Evolutionary conservation across 371 early-diverging fungal species (phyloP).

Genomic region (Enteropsectra breve): DNA sequence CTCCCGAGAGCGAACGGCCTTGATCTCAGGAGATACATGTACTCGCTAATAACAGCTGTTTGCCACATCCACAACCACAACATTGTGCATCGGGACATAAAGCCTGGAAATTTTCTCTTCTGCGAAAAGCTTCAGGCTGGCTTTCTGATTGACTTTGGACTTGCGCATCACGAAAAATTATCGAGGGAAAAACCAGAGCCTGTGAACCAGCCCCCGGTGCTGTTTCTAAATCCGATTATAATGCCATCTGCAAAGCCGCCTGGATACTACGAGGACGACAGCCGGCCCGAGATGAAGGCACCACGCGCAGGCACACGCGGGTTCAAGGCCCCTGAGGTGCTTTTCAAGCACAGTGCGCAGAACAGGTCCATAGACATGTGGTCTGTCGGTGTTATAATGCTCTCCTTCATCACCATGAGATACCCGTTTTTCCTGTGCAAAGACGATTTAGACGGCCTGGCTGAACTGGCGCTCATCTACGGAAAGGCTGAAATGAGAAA

Average conservation of each 20-base stretch:
- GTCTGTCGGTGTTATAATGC: constrained; percentile 81
- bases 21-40: constrained; percentile 73
- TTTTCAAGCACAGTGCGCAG: constrained; percentile 72
- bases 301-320: constrained; percentile 93
- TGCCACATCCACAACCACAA: constrained; percentile 50
- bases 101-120: constrained; percentile 89
- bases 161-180: constrained; percentile 68
- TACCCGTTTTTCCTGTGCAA: constrained; percentile 82
- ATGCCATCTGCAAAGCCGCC: constrained; percentile 42
- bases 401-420: constrained; percentile 68
- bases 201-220: constrained; percentile 60
- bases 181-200: constrained; percentile 11
- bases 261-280: constrained; percentile 59
- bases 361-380: constrained; percentile 79
- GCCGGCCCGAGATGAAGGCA: constrained; percentile 67
- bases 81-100: constrained; percentile 80
- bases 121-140: constrained; percentile 65
- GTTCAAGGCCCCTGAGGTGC: constrained; percentile 87
- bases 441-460: constrained; percentile 75
- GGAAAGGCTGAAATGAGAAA: constrained; percentile 70
- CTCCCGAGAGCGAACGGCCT: constrained; percentile 55
- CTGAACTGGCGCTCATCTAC: constrained; percentile 77
- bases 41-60: constrained; percentile 67
- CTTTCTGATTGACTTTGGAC: constrained; percentile 84
- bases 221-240: constrained; percentile 28